Conservation (phyloP, 176 grass and related monocot species). For the Puccinellia tenuiflora region DNA sequence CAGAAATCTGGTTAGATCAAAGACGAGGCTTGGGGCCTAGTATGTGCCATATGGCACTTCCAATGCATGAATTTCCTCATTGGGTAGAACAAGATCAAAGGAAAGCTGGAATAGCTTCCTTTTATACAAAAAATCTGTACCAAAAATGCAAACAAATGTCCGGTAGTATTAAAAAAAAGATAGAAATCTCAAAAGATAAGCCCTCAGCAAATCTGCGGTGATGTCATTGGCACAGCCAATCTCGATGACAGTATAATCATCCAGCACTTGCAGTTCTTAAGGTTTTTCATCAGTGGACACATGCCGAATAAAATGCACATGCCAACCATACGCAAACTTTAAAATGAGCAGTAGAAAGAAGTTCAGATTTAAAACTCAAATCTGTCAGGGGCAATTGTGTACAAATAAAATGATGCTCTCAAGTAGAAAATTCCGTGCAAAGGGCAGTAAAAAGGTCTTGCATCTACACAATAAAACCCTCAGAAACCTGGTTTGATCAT, state of each 20-base stretch:
- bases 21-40: background rate
- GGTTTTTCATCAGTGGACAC: conserved; percentile 16
- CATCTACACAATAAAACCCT: background rate
- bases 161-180: too few species aligned
- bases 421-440: background rate
- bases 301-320: background rate
- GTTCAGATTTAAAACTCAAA: background rate
- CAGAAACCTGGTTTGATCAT: background rate
- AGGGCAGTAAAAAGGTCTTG: background rate
- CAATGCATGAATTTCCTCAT: background rate
- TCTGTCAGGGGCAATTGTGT: background rate
- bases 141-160: background rate
- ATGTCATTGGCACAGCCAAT: conserved; percentile 18
- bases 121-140: too few species aligned
- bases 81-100: background rate
- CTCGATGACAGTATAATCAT: conserved; percentile 16
- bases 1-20: background rate
- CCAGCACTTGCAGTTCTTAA: conserved; percentile 4
- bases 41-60: conserved; percentile 5
- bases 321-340: background rate
- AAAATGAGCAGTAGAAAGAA: background rate
- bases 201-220: background rate
- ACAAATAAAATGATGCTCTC: background rate
- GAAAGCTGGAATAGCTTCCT: too few species aligned
- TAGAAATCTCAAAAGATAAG: too few species aligned